Evolutionary conservation across 2,329 filamentous ascomycete genomes (phyloP).

Genomic region (Fonsecaea nubica): DNA sequence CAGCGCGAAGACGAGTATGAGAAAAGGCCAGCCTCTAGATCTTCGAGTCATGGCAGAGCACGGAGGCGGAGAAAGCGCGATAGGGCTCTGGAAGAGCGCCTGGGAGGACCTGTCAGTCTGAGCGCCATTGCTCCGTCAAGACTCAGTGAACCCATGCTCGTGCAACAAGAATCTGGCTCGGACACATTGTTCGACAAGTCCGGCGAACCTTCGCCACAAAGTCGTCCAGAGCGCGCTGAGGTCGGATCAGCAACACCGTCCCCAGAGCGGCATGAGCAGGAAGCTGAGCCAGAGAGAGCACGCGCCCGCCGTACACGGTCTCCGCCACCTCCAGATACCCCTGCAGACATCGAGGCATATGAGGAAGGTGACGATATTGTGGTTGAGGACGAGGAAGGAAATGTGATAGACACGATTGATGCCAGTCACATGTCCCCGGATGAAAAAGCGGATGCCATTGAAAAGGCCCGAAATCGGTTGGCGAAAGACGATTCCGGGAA

Average conservation of each 20-base stretch:
- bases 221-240: slow-evolving; percentile 26
- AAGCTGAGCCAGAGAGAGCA: slow-evolving; percentile 44
- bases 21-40: slow-evolving; percentile 61
- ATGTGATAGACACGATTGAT: slow-evolving; percentile 74
- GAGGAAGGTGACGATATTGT: slow-evolving; percentile 80
- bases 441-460: slow-evolving; percentile 66
- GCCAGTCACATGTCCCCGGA: slow-evolving; percentile 56
- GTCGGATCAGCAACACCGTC: slow-evolving; percentile 29
- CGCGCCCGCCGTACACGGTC: slow-evolving; percentile 42
- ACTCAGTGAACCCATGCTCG: slow-evolving; percentile 43
- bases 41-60: slow-evolving; percentile 55
- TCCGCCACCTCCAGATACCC: slow-evolving; percentile 6
- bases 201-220: slow-evolving; percentile 37
- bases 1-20: slow-evolving; percentile 74
- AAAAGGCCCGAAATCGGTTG: slow-evolving; percentile 56
- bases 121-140: slow-evolving; percentile 81
- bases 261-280: slow-evolving; percentile 49
- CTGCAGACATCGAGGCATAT: slow-evolving; percentile 68
- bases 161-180: slow-evolving; percentile 34
- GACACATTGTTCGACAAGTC: slow-evolving; percentile 39
- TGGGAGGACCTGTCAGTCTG: slow-evolving; percentile 85
- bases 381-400: slow-evolving; percentile 84
- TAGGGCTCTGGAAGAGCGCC: slow-evolving; percentile 73
- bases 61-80: slow-evolving; percentile 68
- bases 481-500: slow-evolving; percentile 59